phyloP scores from a whole-genome alignment of 805 yeast species.

The Yarrowia porcina region DNA sequence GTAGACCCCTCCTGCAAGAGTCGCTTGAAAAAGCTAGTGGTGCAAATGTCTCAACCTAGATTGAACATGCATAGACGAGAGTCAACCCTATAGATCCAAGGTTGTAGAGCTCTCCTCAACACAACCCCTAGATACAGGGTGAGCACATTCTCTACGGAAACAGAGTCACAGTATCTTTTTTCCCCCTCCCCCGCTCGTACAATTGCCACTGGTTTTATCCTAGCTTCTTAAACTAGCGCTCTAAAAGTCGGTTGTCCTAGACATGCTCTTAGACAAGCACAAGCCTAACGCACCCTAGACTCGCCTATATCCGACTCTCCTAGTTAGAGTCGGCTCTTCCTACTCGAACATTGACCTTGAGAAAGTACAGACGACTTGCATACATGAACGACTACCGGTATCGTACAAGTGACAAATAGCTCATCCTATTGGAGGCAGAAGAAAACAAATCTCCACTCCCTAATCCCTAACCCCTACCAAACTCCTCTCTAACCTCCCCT shows the following conservation, averaged over 20 bases:
- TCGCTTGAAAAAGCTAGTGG: background rate
- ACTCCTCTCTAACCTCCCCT: no score
- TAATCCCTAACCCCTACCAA: no score
- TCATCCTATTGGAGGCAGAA: no score
- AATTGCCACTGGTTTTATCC: background rate
- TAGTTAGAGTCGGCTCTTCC: background rate
- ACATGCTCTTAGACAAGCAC: slow-evolving; percentile 4
- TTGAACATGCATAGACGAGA: background rate
- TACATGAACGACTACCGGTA: no score
- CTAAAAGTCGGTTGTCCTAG: background rate
- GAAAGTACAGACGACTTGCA: background rate
- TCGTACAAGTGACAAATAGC: no score
- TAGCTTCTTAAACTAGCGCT: background rate
- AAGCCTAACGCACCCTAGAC: background rate
- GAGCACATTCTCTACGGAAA: no score
- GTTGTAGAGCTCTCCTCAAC: background rate
- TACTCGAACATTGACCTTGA: no score
- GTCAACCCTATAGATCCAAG: background rate
- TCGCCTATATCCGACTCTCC: background rate
- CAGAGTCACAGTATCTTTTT: no score
- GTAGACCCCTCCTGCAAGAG: no score
- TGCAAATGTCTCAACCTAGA: slow-evolving; percentile 12
- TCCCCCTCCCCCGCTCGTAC: background rate
- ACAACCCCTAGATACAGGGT: no score
- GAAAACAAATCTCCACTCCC: no score